Evolutionary conservation across 2,329 filamentous ascomycete species (phyloP).

Genomic region (Apiospora phragmitis): DNA sequence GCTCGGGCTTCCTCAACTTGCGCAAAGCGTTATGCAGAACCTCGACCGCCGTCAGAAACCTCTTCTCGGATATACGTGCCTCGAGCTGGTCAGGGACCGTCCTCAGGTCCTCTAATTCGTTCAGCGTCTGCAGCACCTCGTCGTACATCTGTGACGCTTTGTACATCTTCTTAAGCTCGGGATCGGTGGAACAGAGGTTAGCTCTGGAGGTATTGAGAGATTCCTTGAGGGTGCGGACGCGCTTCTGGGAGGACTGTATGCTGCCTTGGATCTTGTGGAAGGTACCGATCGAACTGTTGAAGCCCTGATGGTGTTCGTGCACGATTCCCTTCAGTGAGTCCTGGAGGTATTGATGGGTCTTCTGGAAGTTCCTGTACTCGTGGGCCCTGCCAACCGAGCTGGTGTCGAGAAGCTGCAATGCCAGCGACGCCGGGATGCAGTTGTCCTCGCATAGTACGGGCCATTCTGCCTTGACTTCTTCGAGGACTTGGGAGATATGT

Average conservation of each 20-base stretch:
- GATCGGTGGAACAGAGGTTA: conserved; percentile 81
- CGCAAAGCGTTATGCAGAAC: conserved; percentile 85
- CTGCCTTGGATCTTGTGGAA: conserved; percentile 98
- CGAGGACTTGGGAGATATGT: conserved; percentile 66
- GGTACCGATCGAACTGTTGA: conserved; percentile 97
- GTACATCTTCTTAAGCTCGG: conserved; percentile 87
- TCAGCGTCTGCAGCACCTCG: conserved; percentile 79
- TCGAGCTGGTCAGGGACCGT: conserved; percentile 90
- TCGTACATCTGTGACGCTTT: conserved; percentile 88
- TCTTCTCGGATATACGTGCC: conserved; percentile 92
- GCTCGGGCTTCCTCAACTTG: conserved; percentile 80
- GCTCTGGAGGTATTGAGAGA: conserved; percentile 79
- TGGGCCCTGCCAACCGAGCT: conserved; percentile 91
- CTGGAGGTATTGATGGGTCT: conserved; percentile 86
- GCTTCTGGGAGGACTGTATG: conserved; percentile 83
- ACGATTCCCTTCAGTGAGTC: conserved; percentile 91
- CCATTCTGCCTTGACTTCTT: conserved; percentile 87
- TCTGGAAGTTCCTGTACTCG: conserved; percentile 81
- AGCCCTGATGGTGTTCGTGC: conserved; percentile 97
- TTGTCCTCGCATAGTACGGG: conserved; percentile 85
- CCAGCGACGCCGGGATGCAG: conserved; percentile 90
- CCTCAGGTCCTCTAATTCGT: conserved; percentile 84
- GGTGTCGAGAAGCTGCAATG: conserved; percentile 90
- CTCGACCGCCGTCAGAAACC: conserved; percentile 90
- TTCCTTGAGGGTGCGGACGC: conserved; percentile 79